These are phyloP conservation scores for Lasiosphaeris hirsuta DNA, from an alignment of 495 filamentous ascomycete genomes.

Conservation along the genomic window DNA sequence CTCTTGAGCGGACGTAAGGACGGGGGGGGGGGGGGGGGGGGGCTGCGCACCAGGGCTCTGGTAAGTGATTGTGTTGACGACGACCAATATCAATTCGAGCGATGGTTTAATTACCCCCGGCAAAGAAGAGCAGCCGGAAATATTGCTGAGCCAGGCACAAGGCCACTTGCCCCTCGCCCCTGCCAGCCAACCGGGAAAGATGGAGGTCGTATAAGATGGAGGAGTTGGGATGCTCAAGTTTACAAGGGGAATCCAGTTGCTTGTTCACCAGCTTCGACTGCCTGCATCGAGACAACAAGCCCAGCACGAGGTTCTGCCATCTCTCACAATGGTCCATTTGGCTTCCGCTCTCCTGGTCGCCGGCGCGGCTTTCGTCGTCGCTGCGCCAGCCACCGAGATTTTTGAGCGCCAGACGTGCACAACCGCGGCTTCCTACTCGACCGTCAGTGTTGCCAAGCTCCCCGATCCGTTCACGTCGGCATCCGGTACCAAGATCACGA, in stretches of 20 bases:
- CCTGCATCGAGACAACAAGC: background rate
- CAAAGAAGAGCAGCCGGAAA: slow-evolving; percentile 27
- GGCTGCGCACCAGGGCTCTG: background rate
- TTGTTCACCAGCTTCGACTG: slow-evolving; percentile 1
- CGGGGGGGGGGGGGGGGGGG: background rate
- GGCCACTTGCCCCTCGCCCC: slow-evolving; percentile 5
- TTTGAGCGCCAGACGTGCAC: slow-evolving; percentile 43
- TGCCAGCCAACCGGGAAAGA: slow-evolving; percentile 16
- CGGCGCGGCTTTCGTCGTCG: slow-evolving; percentile 38
- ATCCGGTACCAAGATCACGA: slow-evolving; percentile 43
- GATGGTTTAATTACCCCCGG: slow-evolving; percentile 30
- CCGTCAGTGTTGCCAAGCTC: slow-evolving; percentile 39
- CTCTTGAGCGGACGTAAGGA: no score
- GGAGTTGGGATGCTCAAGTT: slow-evolving; percentile 1
- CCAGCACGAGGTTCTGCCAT: no score
- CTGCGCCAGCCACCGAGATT: slow-evolving; percentile 41
- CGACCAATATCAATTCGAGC: slow-evolving; percentile 13
- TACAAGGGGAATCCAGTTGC: background rate
- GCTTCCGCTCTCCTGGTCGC: slow-evolving; percentile 40
- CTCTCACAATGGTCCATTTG: slow-evolving; percentile 40
- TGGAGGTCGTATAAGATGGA: slow-evolving; percentile 17
- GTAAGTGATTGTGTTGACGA: slow-evolving; percentile 14
- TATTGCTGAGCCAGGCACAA: slow-evolving; percentile 15
- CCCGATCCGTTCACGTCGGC: slow-evolving; percentile 51
- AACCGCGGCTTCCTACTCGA: slow-evolving; percentile 20